Evolutionary conservation across 169 alveolate species (phyloP), one percentile per base, ranked within the genome.

Genomic region (Gregarina niphandrodes): DNA sequence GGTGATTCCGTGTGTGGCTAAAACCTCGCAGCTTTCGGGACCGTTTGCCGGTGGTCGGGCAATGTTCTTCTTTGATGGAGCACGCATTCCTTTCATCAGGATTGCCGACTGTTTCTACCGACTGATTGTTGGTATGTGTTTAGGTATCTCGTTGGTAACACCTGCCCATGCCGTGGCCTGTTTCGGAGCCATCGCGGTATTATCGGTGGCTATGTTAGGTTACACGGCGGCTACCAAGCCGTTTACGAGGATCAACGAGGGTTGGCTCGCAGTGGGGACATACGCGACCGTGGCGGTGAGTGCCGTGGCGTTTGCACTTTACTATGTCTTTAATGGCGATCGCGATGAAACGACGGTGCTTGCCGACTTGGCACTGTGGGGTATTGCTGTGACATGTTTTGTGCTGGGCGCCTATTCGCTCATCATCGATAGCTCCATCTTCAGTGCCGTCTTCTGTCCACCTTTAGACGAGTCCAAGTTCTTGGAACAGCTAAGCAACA

Each of bases 401-500:
- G 32, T 26, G 9, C n/a, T 26, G n/a, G 32, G 32, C 9, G 32
- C n/a, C 9, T 26, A 26, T 26, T 9, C 32, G n/a, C 13, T 26
- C 13, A 9, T 26, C 9, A n/a, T 26, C 13, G n/a, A 9, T 9
- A 9, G 9, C 13, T 9, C 32, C 9, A 26, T n/a, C 9, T 26
- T 9, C n/a, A 9, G 13, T 9, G 32, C 32, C n/a, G 32, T 26
- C n/a, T 9, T 26, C 13, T 26, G 32, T 26, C 32, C 32, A 9
- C 32, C 32, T 26, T 26, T 26, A 26, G n/a, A 26, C n/a, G 32
- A 26, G n/a, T 26, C 32, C n/a, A 26, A n/a, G 13, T 26, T 26
- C 32, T 26, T 26, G n/a, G 32, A 26, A 26, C 13, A n/a, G 9
- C n/a, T 26, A 26, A n/a, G 13, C 9, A 26, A 26, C 32, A 9